Percentiles rank a stretch among this genome's conserved stretches.
Conservation (phyloP, 2,329 filamentous ascomycete species). For the Zymoseptoria crescenta region DNA sequence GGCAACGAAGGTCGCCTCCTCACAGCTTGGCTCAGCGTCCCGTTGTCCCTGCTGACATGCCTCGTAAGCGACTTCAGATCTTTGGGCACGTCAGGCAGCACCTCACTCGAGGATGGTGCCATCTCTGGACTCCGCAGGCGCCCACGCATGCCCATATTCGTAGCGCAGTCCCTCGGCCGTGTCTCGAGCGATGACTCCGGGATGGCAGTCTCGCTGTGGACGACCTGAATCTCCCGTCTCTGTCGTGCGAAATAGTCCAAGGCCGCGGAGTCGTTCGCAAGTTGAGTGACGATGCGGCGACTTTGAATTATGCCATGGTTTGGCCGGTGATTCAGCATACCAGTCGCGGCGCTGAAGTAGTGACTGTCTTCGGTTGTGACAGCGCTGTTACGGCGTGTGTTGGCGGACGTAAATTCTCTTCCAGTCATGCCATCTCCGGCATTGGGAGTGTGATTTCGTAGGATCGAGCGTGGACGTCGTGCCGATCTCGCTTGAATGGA, state of each 20-base stretch:
- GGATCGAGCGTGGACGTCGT: conserved; percentile 18
- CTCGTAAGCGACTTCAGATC: conserved; percentile 21
- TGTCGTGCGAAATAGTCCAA: conserved; percentile 7
- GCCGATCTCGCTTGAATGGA: neutral
- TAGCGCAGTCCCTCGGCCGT: conserved; percentile 10
- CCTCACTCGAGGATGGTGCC: conserved; percentile 11
- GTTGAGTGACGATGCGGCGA: conserved; percentile 12
- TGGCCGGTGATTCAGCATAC: conserved; percentile 6
- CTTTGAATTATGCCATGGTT: neutral
- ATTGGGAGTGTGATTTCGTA: conserved; percentile 14
- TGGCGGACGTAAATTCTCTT: conserved; percentile 16
- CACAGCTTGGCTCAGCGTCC: conserved; percentile 22
- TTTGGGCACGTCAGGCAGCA: conserved; percentile 7
- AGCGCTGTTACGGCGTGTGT: conserved; percentile 24
- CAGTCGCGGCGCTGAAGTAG: conserved; percentile 20
- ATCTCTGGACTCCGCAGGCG: conserved; percentile 8
- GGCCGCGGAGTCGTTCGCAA: conserved; percentile 10
- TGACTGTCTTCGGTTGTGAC: conserved; percentile 9
- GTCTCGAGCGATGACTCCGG: conserved; percentile 18
- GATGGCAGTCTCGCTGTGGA: conserved; percentile 15
- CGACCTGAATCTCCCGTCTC: conserved; percentile 9
- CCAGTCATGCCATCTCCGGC: conserved; percentile 7
- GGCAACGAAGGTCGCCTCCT: conserved; percentile 19
- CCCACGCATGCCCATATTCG: conserved; percentile 9
- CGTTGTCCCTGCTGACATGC: conserved; percentile 20